These are phyloP conservation scores for Penicillium sp. DNA, from an alignment of 2,329 filamentous ascomycete genomes.

Conservation along the genomic window DNA sequence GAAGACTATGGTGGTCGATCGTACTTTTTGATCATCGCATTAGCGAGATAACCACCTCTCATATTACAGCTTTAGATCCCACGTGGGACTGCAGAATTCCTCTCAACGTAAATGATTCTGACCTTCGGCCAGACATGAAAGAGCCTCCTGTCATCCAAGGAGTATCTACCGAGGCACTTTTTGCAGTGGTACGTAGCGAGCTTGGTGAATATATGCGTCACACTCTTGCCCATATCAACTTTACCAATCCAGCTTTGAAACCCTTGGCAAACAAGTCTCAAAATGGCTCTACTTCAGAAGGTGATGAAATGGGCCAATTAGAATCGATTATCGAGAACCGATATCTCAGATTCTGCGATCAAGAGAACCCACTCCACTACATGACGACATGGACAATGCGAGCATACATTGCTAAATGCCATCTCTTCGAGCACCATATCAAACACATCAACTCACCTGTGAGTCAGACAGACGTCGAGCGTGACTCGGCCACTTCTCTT, in stretches of 20 bases:
- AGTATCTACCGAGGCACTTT: slow-evolving; percentile 39
- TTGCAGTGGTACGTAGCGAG: slow-evolving; percentile 42
- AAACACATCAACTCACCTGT: slow-evolving; percentile 18
- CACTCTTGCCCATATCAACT: slow-evolving; percentile 43
- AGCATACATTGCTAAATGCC: slow-evolving; percentile 45
- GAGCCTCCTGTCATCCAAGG: slow-evolving; percentile 10
- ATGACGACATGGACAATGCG: slow-evolving; percentile 48
- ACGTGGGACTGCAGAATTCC: slow-evolving; percentile 44
- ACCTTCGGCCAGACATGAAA: slow-evolving; percentile 13
- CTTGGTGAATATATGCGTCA: slow-evolving; percentile 40
- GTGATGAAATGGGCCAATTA: slow-evolving; percentile 30
- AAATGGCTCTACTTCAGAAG: slow-evolving; percentile 17
- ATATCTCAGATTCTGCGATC: slow-evolving; percentile 43
- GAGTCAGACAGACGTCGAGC: neutral
- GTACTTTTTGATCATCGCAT: slow-evolving; percentile 66
- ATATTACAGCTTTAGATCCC: slow-evolving; percentile 32
- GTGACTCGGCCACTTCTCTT: slow-evolving; percentile 13
- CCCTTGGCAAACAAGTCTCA: slow-evolving; percentile 18
- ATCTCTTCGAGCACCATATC: slow-evolving; percentile 49
- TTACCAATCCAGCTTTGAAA: slow-evolving; percentile 39
- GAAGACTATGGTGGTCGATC: slow-evolving; percentile 70
- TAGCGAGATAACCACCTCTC: slow-evolving; percentile 60
- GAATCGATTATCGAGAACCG: slow-evolving; percentile 43
- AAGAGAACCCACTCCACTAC: slow-evolving; percentile 43
- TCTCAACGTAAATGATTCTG: slow-evolving; percentile 27